A percentile compares a stretch with the other conserved stretches of the same genome.
Conservation (phyloP, 805 yeast species). For the Cyberlindnera subsufficiens region DNA sequence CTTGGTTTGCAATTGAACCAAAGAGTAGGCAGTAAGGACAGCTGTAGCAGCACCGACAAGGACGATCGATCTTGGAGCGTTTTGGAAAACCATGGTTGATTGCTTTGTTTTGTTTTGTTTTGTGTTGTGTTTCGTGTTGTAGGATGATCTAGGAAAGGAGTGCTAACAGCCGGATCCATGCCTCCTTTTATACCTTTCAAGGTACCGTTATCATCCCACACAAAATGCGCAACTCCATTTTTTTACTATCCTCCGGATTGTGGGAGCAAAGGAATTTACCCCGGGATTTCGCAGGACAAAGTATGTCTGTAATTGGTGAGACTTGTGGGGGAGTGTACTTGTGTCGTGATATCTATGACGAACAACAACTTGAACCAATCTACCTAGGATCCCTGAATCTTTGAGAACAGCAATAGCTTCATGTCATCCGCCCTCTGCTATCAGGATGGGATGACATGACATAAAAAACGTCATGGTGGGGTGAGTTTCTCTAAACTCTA, state of each 20-base stretch:
- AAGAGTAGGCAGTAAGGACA: constrained; percentile 20
- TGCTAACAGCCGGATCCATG: background rate
- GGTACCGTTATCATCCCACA: background rate
- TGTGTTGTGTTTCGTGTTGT: too few relatives aligned
- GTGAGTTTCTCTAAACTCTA: too few relatives aligned
- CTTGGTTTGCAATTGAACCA: constrained; percentile 16
- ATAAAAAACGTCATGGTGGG: too few relatives aligned
- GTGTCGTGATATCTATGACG: background rate
- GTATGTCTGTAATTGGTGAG: background rate
- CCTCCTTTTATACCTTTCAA: background rate
- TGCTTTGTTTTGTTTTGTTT: background rate
- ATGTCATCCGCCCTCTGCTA: too few relatives aligned
- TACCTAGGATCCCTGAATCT: too few relatives aligned
- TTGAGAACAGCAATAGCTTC: too few relatives aligned
- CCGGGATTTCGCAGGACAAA: constrained; percentile 8
- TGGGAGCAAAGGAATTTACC: constrained; percentile 1
- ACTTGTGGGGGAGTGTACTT: background rate
- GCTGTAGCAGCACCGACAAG: constrained; percentile 15
- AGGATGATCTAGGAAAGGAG: background rate
- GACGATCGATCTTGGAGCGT: constrained; percentile 5
- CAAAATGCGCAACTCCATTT: background rate
- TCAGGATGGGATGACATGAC: too few relatives aligned
- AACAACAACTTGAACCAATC: too few relatives aligned
- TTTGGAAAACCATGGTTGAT: constrained; percentile 4
- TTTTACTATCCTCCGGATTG: background rate